Evolutionary conservation across 352 stramenopile genomes (phyloP).

Genomic region (Pythium rishiriense): DNA sequence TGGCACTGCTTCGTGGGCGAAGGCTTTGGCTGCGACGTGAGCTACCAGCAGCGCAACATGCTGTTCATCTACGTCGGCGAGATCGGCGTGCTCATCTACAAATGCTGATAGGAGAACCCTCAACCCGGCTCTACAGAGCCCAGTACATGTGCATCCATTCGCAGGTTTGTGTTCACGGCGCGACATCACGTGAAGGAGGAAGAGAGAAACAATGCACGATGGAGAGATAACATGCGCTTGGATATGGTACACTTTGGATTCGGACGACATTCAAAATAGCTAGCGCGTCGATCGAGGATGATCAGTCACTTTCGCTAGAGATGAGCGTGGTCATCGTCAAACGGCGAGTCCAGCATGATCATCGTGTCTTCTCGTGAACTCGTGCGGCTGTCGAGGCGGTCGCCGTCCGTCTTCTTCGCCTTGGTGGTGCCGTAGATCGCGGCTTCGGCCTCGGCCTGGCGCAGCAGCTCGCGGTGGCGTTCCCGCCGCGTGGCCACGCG

Average conservation of each 20-base stretch:
- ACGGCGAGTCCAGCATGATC: slow-evolving; percentile 24
- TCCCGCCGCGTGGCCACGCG: slow-evolving; percentile 22
- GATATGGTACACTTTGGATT: background rate
- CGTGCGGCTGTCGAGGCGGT: slow-evolving; percentile 9
- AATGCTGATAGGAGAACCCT: slow-evolving; percentile 55
- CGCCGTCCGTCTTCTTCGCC: background rate
- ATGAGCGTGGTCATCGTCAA: slow-evolving; percentile 3
- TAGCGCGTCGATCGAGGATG: background rate
- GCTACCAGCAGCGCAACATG: slow-evolving; percentile 95
- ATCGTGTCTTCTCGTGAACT: slow-evolving; percentile 24
- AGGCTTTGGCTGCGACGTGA: slow-evolving; percentile 96
- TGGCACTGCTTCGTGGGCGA: slow-evolving; percentile 97
- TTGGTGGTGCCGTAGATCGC: slow-evolving; percentile 2
- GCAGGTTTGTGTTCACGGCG: too few species aligned
- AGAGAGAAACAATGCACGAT: background rate
- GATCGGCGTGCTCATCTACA: slow-evolving; percentile 95
- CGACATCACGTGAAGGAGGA: too few species aligned
- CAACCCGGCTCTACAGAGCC: too few species aligned
- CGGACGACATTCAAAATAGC: background rate
- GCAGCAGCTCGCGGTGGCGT: background rate
- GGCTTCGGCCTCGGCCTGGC: slow-evolving; percentile 4
- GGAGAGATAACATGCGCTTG: background rate
- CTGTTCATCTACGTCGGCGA: slow-evolving; percentile 94
- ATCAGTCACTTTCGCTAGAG: slow-evolving; percentile 1
- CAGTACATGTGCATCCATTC: too few species aligned